Evolutionary conservation across 345 rosid genomes (phyloP).

Genomic region (Gossypium ekmanianum): DNA sequence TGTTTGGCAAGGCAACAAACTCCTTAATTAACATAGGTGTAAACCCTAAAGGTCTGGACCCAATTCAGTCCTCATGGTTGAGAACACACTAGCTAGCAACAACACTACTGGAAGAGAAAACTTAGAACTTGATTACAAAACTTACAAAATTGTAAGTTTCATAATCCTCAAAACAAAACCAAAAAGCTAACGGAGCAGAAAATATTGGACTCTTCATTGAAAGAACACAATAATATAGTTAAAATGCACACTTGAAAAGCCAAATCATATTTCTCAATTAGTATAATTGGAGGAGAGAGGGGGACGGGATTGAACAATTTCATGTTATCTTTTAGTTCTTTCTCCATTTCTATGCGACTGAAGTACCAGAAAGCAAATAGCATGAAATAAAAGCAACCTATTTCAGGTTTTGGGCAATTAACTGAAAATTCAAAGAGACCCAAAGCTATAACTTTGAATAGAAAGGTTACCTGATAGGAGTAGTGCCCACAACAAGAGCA

Average conservation of each 20-base stretch:
- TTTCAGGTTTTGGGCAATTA: neutral
- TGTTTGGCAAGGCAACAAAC: neutral
- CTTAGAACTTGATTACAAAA: neutral
- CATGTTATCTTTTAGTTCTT: neutral
- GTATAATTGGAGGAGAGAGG: neutral
- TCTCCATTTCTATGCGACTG: neutral
- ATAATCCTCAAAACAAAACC: neutral
- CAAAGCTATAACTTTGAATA: neutral
- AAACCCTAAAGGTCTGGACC: neutral
- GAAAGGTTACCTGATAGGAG: conserved; percentile 63
- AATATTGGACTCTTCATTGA: neutral
- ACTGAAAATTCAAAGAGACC: conserved; percentile 7
- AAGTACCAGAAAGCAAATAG: neutral
- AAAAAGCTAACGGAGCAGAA: neutral
- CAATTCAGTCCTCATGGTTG: neutral
- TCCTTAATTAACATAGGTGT: neutral
- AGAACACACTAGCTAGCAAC: neutral
- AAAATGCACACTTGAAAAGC: neutral
- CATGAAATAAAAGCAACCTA: neutral
- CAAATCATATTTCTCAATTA: neutral
- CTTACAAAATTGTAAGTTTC: neutral
- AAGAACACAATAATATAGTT: neutral
- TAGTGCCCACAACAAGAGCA: conserved; percentile 72
- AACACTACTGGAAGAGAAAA: neutral
- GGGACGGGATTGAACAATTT: neutral